Conservation (phyloP, 208 protist genomes). For the Endotrypanum monterogeii region DNA sequence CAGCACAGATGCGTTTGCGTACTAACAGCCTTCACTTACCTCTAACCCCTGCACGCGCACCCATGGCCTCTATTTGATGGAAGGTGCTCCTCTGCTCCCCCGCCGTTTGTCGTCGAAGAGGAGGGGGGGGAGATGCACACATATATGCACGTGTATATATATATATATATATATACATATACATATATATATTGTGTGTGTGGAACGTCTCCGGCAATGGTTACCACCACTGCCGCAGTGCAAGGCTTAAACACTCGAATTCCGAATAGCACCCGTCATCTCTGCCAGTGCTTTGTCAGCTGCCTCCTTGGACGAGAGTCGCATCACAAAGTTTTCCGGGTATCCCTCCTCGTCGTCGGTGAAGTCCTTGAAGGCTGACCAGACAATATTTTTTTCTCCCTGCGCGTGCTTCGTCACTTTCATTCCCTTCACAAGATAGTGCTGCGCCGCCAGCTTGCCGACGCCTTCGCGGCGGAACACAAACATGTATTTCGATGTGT, state of each 20-base stretch:
- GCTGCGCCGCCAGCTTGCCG: slow-evolving; percentile 86
- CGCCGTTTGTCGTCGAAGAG: background rate
- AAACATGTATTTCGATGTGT: slow-evolving; percentile 70
- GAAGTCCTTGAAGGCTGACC: slow-evolving; percentile 84
- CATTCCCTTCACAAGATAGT: slow-evolving; percentile 85
- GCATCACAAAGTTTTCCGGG: slow-evolving; percentile 86
- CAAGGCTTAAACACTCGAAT: slow-evolving; percentile 33
- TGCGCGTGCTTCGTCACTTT: slow-evolving; percentile 68
- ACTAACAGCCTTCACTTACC: too few relatives aligned
- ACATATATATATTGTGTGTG: too few relatives aligned
- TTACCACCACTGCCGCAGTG: background rate
- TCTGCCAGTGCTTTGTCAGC: slow-evolving; percentile 62
- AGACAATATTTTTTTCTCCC: slow-evolving; percentile 78
- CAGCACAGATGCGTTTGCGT: too few relatives aligned
- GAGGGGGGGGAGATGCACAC: background rate
- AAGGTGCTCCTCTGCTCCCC: background rate
- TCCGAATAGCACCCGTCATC: slow-evolving; percentile 59
- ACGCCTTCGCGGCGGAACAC: slow-evolving; percentile 88
- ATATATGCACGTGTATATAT: background rate
- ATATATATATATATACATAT: background rate
- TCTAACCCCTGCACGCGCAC: too few relatives aligned
- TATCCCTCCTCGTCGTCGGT: slow-evolving; percentile 87
- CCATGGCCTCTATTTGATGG: too few relatives aligned
- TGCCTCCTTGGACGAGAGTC: slow-evolving; percentile 65
- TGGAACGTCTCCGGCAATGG: too few relatives aligned